These are phyloP conservation scores for Phaffomyces opuntiae DNA, from an alignment of 805 yeast species.

Conservation along the genomic window DNA sequence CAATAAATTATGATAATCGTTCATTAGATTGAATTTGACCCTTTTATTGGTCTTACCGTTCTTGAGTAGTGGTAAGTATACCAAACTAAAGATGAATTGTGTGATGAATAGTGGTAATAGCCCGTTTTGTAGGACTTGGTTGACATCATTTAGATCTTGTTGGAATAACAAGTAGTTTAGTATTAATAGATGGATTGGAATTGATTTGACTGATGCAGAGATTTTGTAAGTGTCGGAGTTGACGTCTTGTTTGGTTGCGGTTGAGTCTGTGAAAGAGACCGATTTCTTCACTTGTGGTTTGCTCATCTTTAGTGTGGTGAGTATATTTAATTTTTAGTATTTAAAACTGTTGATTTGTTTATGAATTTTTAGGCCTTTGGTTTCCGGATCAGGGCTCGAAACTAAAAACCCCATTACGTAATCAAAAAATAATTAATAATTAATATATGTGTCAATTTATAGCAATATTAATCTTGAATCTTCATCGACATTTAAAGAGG, in stretches of 20 bases:
- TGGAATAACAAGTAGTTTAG: slow-evolving; percentile 1
- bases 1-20: slow-evolving; percentile 3
- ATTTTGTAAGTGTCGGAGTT: background rate
- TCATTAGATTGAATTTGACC: background rate
- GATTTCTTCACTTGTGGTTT: background rate
- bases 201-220: background rate
- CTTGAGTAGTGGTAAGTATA: background rate
- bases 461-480: no score
- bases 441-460: no score
- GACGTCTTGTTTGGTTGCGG: background rate
- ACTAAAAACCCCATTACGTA: no score
- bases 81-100: background rate
- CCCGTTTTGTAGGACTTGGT: no score
- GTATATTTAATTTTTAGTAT: no score
- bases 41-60: background rate
- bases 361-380: no score
- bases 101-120: background rate
- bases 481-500: no score
- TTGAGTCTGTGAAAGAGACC: slow-evolving; percentile 2
- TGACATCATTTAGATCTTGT: background rate
- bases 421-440: no score
- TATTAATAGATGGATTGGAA: slow-evolving; percentile 1
- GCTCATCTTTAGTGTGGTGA: background rate
- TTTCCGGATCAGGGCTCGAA: no score
- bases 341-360: no score